Evolutionary conservation across 371 early-diverging fungal genomes (phyloP), one percentile per base, ranked within the genome.

Genomic region (Mortierella sp.): DNA sequence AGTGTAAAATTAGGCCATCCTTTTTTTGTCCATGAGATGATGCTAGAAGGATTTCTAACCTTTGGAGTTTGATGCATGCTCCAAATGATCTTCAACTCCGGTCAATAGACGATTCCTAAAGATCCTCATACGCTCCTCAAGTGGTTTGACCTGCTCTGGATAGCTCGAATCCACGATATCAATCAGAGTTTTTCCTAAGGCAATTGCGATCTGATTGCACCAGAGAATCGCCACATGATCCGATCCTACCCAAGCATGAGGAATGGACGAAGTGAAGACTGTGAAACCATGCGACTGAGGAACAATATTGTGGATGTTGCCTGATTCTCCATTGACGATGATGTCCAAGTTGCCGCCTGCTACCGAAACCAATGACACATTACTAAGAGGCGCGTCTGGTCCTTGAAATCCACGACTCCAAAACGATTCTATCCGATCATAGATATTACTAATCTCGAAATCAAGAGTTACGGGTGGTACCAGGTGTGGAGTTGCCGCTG

Each of bases 211-310:
- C 83, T 98, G 98, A 67, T 94, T 94, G 75, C 98, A 98, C 92
- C 98, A 98, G 65, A 97, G 84, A 65, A 97, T 94, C 21, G 93
- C 90, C 32, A 93, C 89, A 84, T 98, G 99, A 76, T 97, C 98
- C 24, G 92, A 88, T 3, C 94, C 89, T 13, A 94, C 90, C 99
- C 99, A 98, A 4, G 96, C 96, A 41, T 89, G 81, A 22, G 95
- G 94, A 36, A 97, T 89, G 0, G 92, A 92, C 7, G 96, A 94
- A 11, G 96, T 88, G 59, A 91, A 91, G 7, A 92, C 91, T 47
- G 94, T 94, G 60, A 95, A 92, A 0, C 96, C 95, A 70, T 94
- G 85, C 0, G 84, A 83, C 1, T 87, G 72, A 0, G 94, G 92
- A 0, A 96, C 86, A 68, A 97, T 87, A 1, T 89, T 81, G 9